A percentile compares a stretch with the other conserved stretches of the same genome.
Conservation (phyloP, 1,284 basidiomycete species). For the Hypsizygus ulmarius region DNA sequence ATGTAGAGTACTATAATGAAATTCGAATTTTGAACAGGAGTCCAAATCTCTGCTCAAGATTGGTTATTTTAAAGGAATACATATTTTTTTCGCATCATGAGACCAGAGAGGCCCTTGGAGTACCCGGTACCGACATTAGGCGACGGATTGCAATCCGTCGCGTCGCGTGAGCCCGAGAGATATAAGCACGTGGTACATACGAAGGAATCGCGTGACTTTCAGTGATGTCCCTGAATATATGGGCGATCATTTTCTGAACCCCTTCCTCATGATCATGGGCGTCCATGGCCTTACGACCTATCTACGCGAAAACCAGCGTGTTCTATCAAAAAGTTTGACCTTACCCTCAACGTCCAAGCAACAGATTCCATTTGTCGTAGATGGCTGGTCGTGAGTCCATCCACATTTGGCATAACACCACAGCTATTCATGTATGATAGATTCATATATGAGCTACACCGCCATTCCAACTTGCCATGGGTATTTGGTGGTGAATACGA, state of each 20-base stretch:
- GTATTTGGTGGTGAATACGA: slow-evolving; percentile 84
- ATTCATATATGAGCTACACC: slow-evolving; percentile 75
- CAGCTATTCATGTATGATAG: slow-evolving; percentile 38
- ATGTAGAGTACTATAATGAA: too few relatives aligned
- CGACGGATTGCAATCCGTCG: too few relatives aligned
- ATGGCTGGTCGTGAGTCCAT: slow-evolving; percentile 83
- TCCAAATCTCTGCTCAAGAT: too few relatives aligned
- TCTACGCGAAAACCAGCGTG: slow-evolving; percentile 68
- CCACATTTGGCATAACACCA: slow-evolving; percentile 15
- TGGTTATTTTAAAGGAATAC: too few relatives aligned
- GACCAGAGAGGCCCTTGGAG: too few relatives aligned
- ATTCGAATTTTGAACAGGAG: too few relatives aligned
- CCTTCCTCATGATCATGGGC: slow-evolving; percentile 52
- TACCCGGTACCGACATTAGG: too few relatives aligned
- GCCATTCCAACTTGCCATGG: slow-evolving; percentile 70
- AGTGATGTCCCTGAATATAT: not conserved
- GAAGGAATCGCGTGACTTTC: not conserved
- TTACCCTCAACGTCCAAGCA: slow-evolving; percentile 30
- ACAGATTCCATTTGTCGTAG: slow-evolving; percentile 59
- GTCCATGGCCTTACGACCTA: slow-evolving; percentile 80
- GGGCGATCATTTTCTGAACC: not conserved
- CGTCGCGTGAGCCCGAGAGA: too few relatives aligned
- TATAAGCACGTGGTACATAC: too few relatives aligned
- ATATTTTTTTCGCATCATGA: too few relatives aligned
- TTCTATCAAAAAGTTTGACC: slow-evolving; percentile 51